These are phyloP conservation scores for Rhypophila decipiens DNA, from an alignment of 495 filamentous ascomycete species.

Conservation along the genomic window DNA sequence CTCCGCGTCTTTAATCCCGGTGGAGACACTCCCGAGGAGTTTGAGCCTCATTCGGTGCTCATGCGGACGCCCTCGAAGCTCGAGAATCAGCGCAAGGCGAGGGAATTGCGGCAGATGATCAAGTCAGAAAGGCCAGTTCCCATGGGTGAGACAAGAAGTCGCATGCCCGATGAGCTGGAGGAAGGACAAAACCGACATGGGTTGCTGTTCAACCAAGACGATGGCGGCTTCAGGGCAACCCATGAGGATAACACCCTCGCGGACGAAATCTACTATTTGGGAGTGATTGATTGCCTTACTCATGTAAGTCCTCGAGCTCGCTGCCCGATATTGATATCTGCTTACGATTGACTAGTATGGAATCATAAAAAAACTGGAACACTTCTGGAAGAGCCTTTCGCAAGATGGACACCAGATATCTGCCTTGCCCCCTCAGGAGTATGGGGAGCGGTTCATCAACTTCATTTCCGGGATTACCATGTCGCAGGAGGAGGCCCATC, in stretches of 20 bases:
- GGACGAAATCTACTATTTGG: constrained; percentile 95
- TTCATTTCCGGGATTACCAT: constrained; percentile 90
- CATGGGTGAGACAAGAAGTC: constrained; percentile 73
- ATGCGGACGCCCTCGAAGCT: constrained; percentile 91
- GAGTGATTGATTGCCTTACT: constrained; percentile 95
- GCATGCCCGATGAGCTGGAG: constrained; percentile 82
- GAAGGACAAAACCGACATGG: constrained; percentile 47
- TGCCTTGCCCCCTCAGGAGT: constrained; percentile 82
- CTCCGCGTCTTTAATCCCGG: constrained; percentile 93
- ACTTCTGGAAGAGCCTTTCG: constrained; percentile 89
- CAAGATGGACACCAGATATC: constrained; percentile 79
- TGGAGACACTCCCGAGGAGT: constrained; percentile 51
- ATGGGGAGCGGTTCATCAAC: constrained; percentile 88
- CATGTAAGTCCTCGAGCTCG: constrained; percentile 57
- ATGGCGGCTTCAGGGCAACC: constrained; percentile 89
- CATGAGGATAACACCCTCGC: constrained; percentile 80
- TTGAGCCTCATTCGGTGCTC: constrained; percentile 53
- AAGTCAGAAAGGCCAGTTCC: constrained; percentile 88
- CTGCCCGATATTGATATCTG: not conserved
- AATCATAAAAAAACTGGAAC: constrained; percentile 78
- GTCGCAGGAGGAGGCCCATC: constrained; percentile 73
- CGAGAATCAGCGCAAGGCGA: constrained; percentile 86
- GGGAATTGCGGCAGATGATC: constrained; percentile 85
- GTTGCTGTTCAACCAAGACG: constrained; percentile 81
- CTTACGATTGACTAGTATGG: constrained; percentile 61